Base-by-base conservation (phyloP, 169 alveolate species). In the Sarcocystis neurona region DNA sequence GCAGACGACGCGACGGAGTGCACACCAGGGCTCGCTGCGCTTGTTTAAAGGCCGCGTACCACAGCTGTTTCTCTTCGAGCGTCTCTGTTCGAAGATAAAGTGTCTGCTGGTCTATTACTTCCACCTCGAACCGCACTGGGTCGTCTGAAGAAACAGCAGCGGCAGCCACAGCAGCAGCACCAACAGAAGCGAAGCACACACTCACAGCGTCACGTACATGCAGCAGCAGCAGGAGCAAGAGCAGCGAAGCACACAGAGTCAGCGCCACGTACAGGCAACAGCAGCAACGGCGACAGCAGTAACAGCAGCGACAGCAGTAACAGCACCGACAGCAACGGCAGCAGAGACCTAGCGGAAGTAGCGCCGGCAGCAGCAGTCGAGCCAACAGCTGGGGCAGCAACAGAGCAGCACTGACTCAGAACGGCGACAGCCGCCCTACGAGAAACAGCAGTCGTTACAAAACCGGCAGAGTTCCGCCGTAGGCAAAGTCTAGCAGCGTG, bases 21-120 rank as follows among this genome's bases (percentile, higher is more conserved):
- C 88, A 66, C 39, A 82, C 60, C 60, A 66, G 78, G 8, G 88
- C 88, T n/a, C 88, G 70, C 72, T 82, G 88, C 58, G 78, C 88
- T 46, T 82, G 88, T 63, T 82, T 82, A 79, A 82, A 82, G 30
- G 88, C 88, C 32, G 88, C 88, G 32, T 82, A 82, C 90, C 90
- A 85, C 79, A 85, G 58, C 63, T 85, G 90, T 30, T 85, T 85
- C 85, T 85, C 90, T 30, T 85, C 90, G 4, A 68, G 85, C 41
- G 85, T 50, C 60, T 85, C 90, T 34, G 90, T 79, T 32, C 90
- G 75, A 12, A 85, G 85, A 37, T 72, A 85, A 68, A 85, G 90
- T 39, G 85, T 85, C 90, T 85, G 90, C 90, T 85, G 90, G 44
- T 85, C 90, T 47, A 85, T 58, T n/a, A 85, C 90, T 32, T 85